Conservation (phyloP, 2,329 filamentous ascomycete genomes). For the Exserohilum rostratum region DNA sequence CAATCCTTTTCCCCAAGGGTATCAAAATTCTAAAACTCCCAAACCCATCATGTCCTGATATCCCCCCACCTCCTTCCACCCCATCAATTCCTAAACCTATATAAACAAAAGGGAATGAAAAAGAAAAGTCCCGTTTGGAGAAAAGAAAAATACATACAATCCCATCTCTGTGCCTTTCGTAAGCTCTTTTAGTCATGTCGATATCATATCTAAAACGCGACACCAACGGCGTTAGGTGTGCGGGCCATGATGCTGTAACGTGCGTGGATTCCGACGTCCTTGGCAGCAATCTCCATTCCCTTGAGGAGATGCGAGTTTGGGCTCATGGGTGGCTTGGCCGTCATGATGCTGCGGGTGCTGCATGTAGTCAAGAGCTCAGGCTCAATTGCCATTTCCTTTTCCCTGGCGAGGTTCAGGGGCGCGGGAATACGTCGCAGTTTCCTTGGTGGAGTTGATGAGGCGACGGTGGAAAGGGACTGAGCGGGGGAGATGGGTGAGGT, state of each 20-base stretch:
- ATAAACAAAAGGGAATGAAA: too few species aligned
- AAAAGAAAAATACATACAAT: too few species aligned
- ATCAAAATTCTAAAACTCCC: too few species aligned
- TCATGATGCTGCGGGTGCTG: slow-evolving; percentile 22
- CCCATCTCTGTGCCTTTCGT: too few species aligned
- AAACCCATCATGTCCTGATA: too few species aligned
- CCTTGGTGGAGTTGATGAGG: slow-evolving; percentile 15
- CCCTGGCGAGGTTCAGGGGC: slow-evolving; percentile 31
- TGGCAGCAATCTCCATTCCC: slow-evolving; percentile 41
- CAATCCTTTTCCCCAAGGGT: too few species aligned
- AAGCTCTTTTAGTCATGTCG: too few species aligned
- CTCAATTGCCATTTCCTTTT: slow-evolving; percentile 33
- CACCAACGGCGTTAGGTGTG: slow-evolving; percentile 36
- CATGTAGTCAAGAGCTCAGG: slow-evolving; percentile 21
- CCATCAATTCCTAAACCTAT: too few species aligned
- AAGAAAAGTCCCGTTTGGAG: too few species aligned
- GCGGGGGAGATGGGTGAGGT: background rate
- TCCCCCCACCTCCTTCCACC: too few species aligned
- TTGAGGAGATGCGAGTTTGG: slow-evolving; percentile 35
- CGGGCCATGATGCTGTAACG: slow-evolving; percentile 15
- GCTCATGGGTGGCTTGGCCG: slow-evolving; percentile 36
- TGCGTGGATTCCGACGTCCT: slow-evolving; percentile 21
- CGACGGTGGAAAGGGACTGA: slow-evolving; percentile 6
- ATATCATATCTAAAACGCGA: slow-evolving; percentile 39
- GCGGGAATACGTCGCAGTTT: slow-evolving; percentile 38